Base-by-base conservation (phyloP, 805 yeast genomes). In the Starmerella apicola region DNA sequence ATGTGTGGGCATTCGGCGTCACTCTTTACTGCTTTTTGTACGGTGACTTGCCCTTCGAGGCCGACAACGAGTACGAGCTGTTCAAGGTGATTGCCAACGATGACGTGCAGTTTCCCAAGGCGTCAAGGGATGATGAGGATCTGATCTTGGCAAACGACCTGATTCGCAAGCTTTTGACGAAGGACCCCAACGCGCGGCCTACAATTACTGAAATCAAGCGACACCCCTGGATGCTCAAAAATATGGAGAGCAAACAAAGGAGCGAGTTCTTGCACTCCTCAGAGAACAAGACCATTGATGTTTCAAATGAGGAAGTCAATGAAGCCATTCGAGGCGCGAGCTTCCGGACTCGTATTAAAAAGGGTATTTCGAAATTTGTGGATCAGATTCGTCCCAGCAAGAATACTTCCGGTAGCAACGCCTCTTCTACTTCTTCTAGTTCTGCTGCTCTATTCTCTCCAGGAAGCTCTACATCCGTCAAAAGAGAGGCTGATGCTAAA, bases 1-100 rank as follows among this genome's bases (percentile, higher is more conserved):
- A 91, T 61, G 80, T 88, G n/a, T 91, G 98, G 98, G 94, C 98
- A 0, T 60, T 85, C 17, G 98, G 98, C 9, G 85, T 88, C 5
- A 86, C 97, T 0, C 62, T 91, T 15, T 91, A 76, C 59, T 86
- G 96, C 56, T 62, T 91, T 28, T 56, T 88, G 12, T 88, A 82
- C 62, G 98, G 98, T 9, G 68, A 70, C 46, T 71, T 91, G 32
- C 98, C 98, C 2, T 91, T 88, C 57, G 74, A 78, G 54, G 94
- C 86, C 1, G 85, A 76, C 35, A 76, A 82, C 24, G 95, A 85
- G 53, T 88, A 71, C 61, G 93, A 80, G 43, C 65, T 91, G 38
- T 86, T 88, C 59, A 78, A 79, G 42, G 84, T 76, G 10, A 91
- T 91, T 49, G 81, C 76, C 32, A 71, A 73, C 38, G 68, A 75